phyloP scores from a whole-genome alignment of 371 early-diverging fungal species.

The Mortierella sp. region DNA sequence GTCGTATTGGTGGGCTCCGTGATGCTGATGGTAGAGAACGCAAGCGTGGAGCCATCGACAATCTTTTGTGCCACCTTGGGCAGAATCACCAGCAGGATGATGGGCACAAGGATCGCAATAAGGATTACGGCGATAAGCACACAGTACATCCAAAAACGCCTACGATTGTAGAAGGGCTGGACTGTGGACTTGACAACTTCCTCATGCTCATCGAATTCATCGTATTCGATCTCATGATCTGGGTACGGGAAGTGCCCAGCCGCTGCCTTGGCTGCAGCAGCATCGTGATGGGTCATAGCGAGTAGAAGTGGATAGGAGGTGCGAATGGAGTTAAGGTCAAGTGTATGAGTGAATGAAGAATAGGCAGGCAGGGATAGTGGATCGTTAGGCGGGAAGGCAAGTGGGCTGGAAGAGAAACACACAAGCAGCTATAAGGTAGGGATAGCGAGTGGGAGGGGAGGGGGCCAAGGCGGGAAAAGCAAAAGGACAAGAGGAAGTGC shows the following conservation, averaged over 20 bases:
- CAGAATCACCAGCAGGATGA: slow-evolving; percentile 60
- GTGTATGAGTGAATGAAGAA: not conserved
- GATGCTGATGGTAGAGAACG: slow-evolving; percentile 56
- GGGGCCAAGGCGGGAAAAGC: not conserved
- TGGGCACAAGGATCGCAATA: slow-evolving; percentile 57
- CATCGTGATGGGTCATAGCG: not conserved
- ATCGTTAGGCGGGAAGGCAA: not conserved
- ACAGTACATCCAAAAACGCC: slow-evolving; percentile 65
- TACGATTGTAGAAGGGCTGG: slow-evolving; percentile 54
- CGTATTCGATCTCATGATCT: slow-evolving; percentile 14
- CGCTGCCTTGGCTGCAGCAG: slow-evolving; percentile 1
- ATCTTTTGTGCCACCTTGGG: slow-evolving; percentile 65
- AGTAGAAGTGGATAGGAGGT: not conserved
- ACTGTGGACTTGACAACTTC: slow-evolving; percentile 11
- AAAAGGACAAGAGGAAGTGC: slow-evolving; percentile 8
- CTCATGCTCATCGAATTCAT: slow-evolving; percentile 25
- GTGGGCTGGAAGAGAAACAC: not conserved
- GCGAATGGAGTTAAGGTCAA: not conserved
- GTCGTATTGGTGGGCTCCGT: slow-evolving; percentile 57
- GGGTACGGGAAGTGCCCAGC: slow-evolving; percentile 9
- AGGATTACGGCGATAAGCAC: slow-evolving; percentile 57
- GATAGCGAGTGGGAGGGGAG: not conserved
- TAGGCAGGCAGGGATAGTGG: not conserved
- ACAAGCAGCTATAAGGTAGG: too few relatives aligned
- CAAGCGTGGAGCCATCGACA: slow-evolving; percentile 58